phyloP scores from a whole-genome alignment of 345 rosid genomes.

The Aurinia saxatilis region DNA sequence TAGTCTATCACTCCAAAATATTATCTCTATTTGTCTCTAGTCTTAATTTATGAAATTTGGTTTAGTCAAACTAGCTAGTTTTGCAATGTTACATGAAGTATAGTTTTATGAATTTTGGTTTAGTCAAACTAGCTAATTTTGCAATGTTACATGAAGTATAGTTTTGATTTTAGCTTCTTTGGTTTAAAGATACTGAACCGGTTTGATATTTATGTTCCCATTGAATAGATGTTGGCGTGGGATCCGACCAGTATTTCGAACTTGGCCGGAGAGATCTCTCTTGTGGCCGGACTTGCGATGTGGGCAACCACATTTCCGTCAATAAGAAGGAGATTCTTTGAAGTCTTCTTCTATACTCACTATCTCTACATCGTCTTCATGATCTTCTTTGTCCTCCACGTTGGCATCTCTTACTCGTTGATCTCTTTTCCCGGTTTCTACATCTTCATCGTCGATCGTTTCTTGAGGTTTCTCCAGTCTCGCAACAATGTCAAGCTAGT shows the following conservation, averaged over 20 bases:
- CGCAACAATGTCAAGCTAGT: slow-evolving; percentile 34
- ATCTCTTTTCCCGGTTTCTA: slow-evolving; percentile 68
- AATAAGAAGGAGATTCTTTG: slow-evolving; percentile 52
- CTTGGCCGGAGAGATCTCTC: slow-evolving; percentile 60
- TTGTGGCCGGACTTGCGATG: slow-evolving; percentile 46
- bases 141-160: neutral
- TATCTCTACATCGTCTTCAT: slow-evolving; percentile 61
- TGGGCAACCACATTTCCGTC: slow-evolving; percentile 59
- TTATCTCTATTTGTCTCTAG: no score
- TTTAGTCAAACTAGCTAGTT: neutral
- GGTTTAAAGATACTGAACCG: neutral
- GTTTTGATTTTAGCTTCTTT: neutral
- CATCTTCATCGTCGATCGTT: slow-evolving; percentile 73
- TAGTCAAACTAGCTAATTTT: neutral
- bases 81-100: neutral
- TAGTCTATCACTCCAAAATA: neutral
- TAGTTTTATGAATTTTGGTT: neutral
- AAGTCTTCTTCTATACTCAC: slow-evolving; percentile 73
- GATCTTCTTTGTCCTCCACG: slow-evolving; percentile 60
- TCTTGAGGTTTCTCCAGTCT: slow-evolving; percentile 65
- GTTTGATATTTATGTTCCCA: no score
- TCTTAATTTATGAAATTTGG: neutral
- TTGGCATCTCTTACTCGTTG: slow-evolving; percentile 45
- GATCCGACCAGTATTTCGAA: slow-evolving; percentile 31
- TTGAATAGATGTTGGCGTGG: slow-evolving; percentile 50